Evolutionary conservation across 192 early-diverging fungal genomes (phyloP), one percentile per base, ranked within the genome.

Genomic region (Backusella psychrophila): DNA sequence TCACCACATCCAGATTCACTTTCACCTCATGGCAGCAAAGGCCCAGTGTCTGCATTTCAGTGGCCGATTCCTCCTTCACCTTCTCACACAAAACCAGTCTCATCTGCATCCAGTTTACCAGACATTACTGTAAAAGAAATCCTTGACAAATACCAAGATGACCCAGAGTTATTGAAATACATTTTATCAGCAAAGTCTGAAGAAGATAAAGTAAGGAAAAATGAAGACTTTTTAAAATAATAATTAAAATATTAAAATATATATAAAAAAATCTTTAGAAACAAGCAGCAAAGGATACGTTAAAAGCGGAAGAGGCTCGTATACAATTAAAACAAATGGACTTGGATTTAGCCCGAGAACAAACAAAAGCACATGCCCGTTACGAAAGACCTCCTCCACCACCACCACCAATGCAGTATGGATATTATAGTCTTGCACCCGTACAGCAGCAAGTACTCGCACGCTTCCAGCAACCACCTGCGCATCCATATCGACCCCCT

Each of bases 311-410:
- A 42, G 33, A 73, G 21, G 77, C 77, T 3, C 71, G 77, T 38
- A 78, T 78, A 31, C 77, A 78, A 35, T 39, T 78, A 38, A 67
- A 67, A 44, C 59, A 69, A 21, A 69, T 78, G 77, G 77, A 78
- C 34, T 44, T 78, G 11, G 77, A 78, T 33, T 36, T 78, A 26
- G 52, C 71, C 6, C 72, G 71, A 19, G 77, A 78, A 42, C 77
- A 78, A 69, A 38, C 44, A 52, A 71, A 75, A 39, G 38, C 65
- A 66, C 34, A 36, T 12, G 9, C 38, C 6, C 35, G 44, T 31
- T 71, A 71, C 38, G 76, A 72, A 34, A 72, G 52, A 53, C 70
- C 44, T 29, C 41, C 41, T 46, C 44, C 39, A 49, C 70, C 69
- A 21, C 75, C 6, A 17, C 67, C 35, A 2, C 29, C 70, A 1